Evolutionary conservation across 2,329 filamentous ascomycete genomes (phyloP).

Genomic region (Talaromyces piceae): DNA sequence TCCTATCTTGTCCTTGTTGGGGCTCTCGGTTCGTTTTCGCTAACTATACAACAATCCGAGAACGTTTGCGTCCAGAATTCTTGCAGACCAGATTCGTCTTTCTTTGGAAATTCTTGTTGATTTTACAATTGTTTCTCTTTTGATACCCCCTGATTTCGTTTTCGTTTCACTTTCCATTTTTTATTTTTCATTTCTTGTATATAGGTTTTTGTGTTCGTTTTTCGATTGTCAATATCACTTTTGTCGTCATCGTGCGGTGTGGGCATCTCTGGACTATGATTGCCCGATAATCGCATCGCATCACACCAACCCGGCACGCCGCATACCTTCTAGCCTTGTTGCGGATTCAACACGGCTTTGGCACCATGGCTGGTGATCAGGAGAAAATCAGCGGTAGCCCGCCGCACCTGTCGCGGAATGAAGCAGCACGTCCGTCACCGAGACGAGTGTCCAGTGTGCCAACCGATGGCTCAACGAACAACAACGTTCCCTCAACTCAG

Average conservation of each 20-base stretch:
- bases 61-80: slow-evolving; percentile 1
- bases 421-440: neutral
- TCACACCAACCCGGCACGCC: neutral
- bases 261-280: neutral
- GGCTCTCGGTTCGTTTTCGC: neutral
- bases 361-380: neutral
- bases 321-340: neutral
- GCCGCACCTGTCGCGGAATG: neutral
- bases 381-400: neutral
- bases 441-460: slow-evolving; percentile 2
- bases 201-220: neutral
- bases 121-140: no score
- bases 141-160: neutral
- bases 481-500: neutral
- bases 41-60: neutral
- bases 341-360: neutral
- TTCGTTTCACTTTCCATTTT: neutral
- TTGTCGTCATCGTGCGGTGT: neutral
- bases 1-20: no score
- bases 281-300: neutral
- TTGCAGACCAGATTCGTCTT: neutral
- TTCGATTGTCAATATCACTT: neutral
- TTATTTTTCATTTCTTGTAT: neutral
- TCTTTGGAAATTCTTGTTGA: neutral
- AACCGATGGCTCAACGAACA: neutral